phyloP scores from a whole-genome alignment of 1,284 basidiomycete species.

The Neotropicomus parvogracilis region DNA sequence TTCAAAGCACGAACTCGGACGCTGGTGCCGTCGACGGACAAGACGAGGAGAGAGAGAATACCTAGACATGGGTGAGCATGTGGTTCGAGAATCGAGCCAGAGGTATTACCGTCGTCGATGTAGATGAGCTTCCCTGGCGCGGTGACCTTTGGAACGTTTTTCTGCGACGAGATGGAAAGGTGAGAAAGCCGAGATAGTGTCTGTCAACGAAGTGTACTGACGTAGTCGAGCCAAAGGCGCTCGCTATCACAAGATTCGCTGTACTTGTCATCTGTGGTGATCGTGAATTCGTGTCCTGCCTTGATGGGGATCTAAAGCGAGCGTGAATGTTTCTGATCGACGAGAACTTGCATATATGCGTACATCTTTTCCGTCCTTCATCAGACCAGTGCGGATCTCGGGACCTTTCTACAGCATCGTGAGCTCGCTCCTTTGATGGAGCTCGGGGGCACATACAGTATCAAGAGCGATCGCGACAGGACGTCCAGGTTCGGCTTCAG shows the following conservation, averaged over 20 bases:
- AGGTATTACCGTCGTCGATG: slow-evolving; percentile 82
- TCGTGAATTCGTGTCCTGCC: slow-evolving; percentile 92
- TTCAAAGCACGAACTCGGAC: slow-evolving; percentile 90
- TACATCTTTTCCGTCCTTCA: slow-evolving; percentile 81
- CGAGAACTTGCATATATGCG: slow-evolving; percentile 13
- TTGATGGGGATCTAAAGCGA: slow-evolving; percentile 68
- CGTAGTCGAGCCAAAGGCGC: slow-evolving; percentile 89
- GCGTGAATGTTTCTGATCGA: slow-evolving; percentile 10
- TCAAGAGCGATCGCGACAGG: slow-evolving; percentile 98
- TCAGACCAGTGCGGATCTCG: slow-evolving; percentile 97
- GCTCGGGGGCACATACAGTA: slow-evolving; percentile 56
- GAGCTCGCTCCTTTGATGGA: slow-evolving; percentile 14
- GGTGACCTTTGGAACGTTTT: slow-evolving; percentile 94
- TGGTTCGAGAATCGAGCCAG: neutral
- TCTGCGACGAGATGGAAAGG: slow-evolving; percentile 39
- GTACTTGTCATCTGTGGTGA: slow-evolving; percentile 85
- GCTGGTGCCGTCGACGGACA: slow-evolving; percentile 77
- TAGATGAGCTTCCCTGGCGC: slow-evolving; percentile 95
- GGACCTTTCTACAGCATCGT: slow-evolving; percentile 80
- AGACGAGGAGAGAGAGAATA: slow-evolving; percentile 91
- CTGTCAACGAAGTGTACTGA: slow-evolving; percentile 39
- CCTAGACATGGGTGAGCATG: slow-evolving; percentile 39
- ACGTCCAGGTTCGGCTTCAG: slow-evolving; percentile 62
- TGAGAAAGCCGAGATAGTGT: slow-evolving; percentile 13
- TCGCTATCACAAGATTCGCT: slow-evolving; percentile 79